Conservation (phyloP, 169 alveolate species). For the Condylostoma magnum region DNA sequence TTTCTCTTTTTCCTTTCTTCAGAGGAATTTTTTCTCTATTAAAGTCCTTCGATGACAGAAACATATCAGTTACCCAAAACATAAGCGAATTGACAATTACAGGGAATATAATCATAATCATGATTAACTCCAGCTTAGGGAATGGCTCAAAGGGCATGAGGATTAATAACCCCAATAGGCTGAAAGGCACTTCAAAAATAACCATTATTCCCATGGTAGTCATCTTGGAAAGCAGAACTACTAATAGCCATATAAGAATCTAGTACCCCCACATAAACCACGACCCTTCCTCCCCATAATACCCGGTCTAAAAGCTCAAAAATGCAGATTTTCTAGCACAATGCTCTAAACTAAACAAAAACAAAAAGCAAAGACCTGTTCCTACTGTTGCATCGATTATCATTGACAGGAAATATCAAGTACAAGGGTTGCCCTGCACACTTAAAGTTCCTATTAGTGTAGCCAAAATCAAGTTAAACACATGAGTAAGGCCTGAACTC, state of each 20-base stretch:
- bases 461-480: not conserved
- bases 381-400: constrained; percentile 17
- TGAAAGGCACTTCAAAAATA: not conserved
- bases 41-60: too few species aligned
- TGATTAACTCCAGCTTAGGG: constrained; percentile 13
- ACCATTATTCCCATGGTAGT: not conserved
- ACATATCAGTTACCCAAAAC: constrained; percentile 34
- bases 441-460: not conserved
- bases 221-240: constrained; percentile 1
- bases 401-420: constrained; percentile 14
- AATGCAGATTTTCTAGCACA: not conserved
- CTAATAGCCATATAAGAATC: not conserved
- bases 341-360: not conserved
- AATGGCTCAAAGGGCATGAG: not conserved
- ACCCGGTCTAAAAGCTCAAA: constrained; percentile 3
- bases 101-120: constrained; percentile 27
- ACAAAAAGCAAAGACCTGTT: constrained; percentile 13
- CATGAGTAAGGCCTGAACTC: constrained; percentile 9
- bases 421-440: constrained; percentile 3
- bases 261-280: constrained; percentile 1
- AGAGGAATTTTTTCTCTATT: too few species aligned
- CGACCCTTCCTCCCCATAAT: constrained; percentile 1
- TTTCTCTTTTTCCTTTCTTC: too few species aligned
- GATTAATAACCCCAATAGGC: not conserved
- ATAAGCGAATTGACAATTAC: constrained; percentile 5